Conservation (phyloP, 2,329 filamentous ascomycete species). For the Paecilomyces fulvus region DNA sequence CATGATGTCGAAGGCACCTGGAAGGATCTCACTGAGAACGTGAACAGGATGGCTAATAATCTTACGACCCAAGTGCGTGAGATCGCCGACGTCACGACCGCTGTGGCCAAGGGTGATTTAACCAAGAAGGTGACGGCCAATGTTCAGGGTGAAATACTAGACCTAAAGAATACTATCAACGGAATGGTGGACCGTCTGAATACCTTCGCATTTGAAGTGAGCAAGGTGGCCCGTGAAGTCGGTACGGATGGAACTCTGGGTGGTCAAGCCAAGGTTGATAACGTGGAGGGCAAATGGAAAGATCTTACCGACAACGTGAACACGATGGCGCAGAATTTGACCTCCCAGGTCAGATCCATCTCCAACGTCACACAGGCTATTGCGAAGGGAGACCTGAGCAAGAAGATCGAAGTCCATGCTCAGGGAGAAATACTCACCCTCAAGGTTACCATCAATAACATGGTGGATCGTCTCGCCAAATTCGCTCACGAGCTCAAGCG, state of each 20-base stretch:
- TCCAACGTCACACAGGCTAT: slow-evolving; percentile 89
- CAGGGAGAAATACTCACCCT: slow-evolving; percentile 85
- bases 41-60: slow-evolving; percentile 96
- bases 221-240: slow-evolving; percentile 53
- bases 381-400: slow-evolving; percentile 85
- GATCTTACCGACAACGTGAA: slow-evolving; percentile 56
- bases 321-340: slow-evolving; percentile 54
- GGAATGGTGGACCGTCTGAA: slow-evolving; percentile 55
- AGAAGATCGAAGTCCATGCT: slow-evolving; percentile 86
- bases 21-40: slow-evolving; percentile 84
- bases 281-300: slow-evolving; percentile 56
- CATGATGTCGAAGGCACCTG: slow-evolving; percentile 92
- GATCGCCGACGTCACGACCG: slow-evolving; percentile 89
- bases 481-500: slow-evolving; percentile 92
- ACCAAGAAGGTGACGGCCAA: slow-evolving; percentile 90
- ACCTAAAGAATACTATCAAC: slow-evolving; percentile 78
- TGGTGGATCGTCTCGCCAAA: slow-evolving; percentile 85
- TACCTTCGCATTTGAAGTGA: slow-evolving; percentile 54
- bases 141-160: slow-evolving; percentile 81
- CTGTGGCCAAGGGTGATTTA: slow-evolving; percentile 82
- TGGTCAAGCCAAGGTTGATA: slow-evolving; percentile 52
- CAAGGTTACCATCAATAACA: slow-evolving; percentile 94
- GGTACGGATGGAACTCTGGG: slow-evolving; percentile 53
- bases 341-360: slow-evolving; percentile 66
- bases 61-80: slow-evolving; percentile 91